Percentiles rank a stretch among this genome's conserved stretches.
phyloP scores from a whole-genome alignment of 2,329 filamentous ascomycete species.

The Calycina marina region DNA sequence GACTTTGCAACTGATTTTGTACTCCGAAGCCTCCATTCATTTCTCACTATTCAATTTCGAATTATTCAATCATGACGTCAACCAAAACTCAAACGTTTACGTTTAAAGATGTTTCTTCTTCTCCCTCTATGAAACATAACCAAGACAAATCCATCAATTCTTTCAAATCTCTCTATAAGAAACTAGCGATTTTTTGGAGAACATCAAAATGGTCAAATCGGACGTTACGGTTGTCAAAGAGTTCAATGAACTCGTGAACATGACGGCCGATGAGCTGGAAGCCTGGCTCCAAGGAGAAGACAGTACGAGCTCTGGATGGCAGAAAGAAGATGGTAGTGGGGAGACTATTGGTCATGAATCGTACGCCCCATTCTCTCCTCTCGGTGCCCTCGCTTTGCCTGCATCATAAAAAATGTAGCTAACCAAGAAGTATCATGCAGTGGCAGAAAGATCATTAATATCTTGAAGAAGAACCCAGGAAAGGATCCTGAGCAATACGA shows the following conservation, averaged over 20 bases:
- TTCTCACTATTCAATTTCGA: too few species aligned
- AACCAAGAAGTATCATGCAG: slow-evolving; percentile 24
- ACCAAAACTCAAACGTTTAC: too few species aligned
- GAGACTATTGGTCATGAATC: slow-evolving; percentile 50
- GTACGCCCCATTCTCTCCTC: slow-evolving; percentile 19
- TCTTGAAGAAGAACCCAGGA: slow-evolving; percentile 44
- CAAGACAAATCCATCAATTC: not conserved
- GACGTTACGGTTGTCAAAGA: slow-evolving; percentile 27
- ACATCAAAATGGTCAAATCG: not conserved
- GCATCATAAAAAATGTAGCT: not conserved
- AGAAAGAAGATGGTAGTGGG: slow-evolving; percentile 38
- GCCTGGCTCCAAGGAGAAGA: slow-evolving; percentile 45
- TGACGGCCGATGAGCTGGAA: slow-evolving; percentile 44
- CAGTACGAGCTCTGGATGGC: slow-evolving; percentile 43
- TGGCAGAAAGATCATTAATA: slow-evolving; percentile 47
- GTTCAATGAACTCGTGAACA: slow-evolving; percentile 54
- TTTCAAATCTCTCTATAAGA: not conserved
- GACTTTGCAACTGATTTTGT: too few species aligned
- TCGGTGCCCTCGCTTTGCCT: too few species aligned
- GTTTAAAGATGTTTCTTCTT: too few species aligned
- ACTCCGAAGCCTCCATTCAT: too few species aligned
- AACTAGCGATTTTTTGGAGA: not conserved
- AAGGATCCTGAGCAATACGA: slow-evolving; percentile 42
- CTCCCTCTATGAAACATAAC: not conserved
- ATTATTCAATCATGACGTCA: not conserved